Evolutionary conservation across 148 eudicot genomes (phyloP), one percentile per base, ranked within the genome.

Genomic region (Diospyros lotus): DNA sequence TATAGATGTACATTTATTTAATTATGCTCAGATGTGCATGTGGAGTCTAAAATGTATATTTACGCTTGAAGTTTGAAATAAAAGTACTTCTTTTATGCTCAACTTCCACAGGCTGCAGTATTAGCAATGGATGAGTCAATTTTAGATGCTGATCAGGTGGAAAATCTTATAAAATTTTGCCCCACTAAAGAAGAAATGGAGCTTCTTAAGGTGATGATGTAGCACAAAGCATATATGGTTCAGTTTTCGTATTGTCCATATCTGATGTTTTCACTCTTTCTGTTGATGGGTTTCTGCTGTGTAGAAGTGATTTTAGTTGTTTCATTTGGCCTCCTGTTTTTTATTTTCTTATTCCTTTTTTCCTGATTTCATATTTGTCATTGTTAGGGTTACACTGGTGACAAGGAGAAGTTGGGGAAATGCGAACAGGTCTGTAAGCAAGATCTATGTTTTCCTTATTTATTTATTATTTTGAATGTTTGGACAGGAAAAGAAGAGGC

Each of bases 131-230:
- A 94, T 75, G 98, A 87, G 55, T 89, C 98, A 72, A 77, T 92
- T 84, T 84, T 94, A 81, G 98, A 94, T 89, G 98, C 91, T 70
- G 98, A 94, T 86, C 98, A 94, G 85, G 98, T 94, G 68, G 98
- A 94, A 80, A 94, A 94, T 77, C 92, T 94, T 66, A 92, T 94
- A 41, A 94, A 94, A 71, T 94, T 94, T 80, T 94, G 98, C 82
- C 98, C 98, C 60, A 90, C 91, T 41, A 94, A 92, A 86, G 98
- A 94, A 77, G 98, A 94, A 89, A 94, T 94, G 98, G 98, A 94
- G 65, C 89, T 84, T 73, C 89, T 94, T 64, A 90, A 87, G 98
- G 98, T 92, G 69, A 79, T 67, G 42, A 52, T 55, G 38, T 65
- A 72, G 50, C 59, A 50, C 45, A 62, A 67, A 66, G 76, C 56